Evolutionary conservation across 768 basidiomycete genomes (phyloP).

Genomic region (Macrolepiota fuliginosa): DNA sequence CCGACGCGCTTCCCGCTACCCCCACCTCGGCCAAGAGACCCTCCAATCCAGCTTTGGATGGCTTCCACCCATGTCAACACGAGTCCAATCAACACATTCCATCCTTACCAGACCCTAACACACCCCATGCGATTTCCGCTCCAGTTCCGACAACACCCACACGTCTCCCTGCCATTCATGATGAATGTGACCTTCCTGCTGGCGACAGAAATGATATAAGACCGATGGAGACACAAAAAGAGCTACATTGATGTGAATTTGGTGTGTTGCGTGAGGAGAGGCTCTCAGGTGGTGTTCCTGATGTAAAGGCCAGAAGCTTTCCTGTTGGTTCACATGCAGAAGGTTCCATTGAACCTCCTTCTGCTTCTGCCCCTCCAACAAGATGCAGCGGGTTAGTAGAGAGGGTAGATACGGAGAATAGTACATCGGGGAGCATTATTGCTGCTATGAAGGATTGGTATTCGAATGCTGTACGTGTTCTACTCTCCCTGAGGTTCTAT

Average conservation of each 20-base stretch:
- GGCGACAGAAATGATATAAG: neutral
- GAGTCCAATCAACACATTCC: neutral
- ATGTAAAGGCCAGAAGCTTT: neutral
- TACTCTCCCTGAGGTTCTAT: constrained; percentile 3
- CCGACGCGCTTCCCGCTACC: constrained; percentile 72
- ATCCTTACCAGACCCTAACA: neutral
- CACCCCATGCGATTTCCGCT: neutral
- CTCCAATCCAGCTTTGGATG: neutral
- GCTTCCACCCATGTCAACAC: neutral
- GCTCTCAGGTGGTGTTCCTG: neutral
- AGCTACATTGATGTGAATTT: neutral
- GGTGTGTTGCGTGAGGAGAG: neutral
- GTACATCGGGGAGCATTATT: constrained; percentile 53
- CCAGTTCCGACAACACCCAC: neutral
- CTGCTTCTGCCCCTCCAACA: constrained; percentile 29
- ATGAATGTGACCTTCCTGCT: neutral
- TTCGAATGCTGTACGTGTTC: constrained; percentile 46
- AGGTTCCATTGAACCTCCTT: constrained; percentile 13
- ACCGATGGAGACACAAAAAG: neutral
- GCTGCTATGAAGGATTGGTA: constrained; percentile 70
- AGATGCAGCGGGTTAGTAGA: constrained; percentile 33
- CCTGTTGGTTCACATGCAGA: constrained; percentile 5
- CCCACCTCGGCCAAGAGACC: constrained; percentile 27
- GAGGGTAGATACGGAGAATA: constrained; percentile 50
- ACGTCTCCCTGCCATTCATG: neutral